Percentiles rank a stretch among this genome's conserved stretches.
phyloP scores from a whole-genome alignment of 768 basidiomycete species.

The Pisolithus orientalis region DNA sequence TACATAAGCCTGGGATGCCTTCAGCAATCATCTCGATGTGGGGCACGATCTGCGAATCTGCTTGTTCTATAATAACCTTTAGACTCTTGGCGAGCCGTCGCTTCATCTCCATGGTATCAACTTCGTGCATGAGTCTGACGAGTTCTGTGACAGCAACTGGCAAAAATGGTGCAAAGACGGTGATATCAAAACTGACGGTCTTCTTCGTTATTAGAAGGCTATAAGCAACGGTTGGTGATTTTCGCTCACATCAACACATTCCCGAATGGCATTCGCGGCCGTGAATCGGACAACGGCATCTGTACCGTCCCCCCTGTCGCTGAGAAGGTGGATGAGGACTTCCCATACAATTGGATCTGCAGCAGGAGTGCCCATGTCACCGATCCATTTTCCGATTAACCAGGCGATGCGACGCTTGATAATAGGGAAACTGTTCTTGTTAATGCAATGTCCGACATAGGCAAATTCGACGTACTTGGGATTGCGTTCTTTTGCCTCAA shows the following conservation, averaged over 20 bases:
- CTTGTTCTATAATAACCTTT: slow-evolving; percentile 59
- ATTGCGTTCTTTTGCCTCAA: slow-evolving; percentile 55
- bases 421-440: slow-evolving; percentile 64
- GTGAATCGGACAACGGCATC: slow-evolving; percentile 86
- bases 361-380: slow-evolving; percentile 55
- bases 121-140: slow-evolving; percentile 64
- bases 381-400: slow-evolving; percentile 87
- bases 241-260: slow-evolving; percentile 75
- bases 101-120: slow-evolving; percentile 72
- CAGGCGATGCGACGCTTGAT: slow-evolving; percentile 94
- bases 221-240: background rate
- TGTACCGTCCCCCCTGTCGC: slow-evolving; percentile 60
- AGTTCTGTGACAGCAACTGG: slow-evolving; percentile 55
- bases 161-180: slow-evolving; percentile 66
- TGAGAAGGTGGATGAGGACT: slow-evolving; percentile 69
- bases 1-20: slow-evolving; percentile 70
- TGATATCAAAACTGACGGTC: slow-evolving; percentile 59
- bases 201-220: slow-evolving; percentile 22
- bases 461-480: slow-evolving; percentile 39
- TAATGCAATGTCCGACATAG: background rate
- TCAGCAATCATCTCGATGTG: slow-evolving; percentile 53
- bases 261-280: slow-evolving; percentile 69
- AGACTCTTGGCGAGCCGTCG: slow-evolving; percentile 64
- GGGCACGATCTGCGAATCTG: slow-evolving; percentile 55
- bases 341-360: slow-evolving; percentile 72